Percentiles rank a stretch among this genome's conserved stretches.
Evolutionary conservation across 495 filamentous ascomycete genomes (phyloP).

Genomic region (Neurospora hispaniola): DNA sequence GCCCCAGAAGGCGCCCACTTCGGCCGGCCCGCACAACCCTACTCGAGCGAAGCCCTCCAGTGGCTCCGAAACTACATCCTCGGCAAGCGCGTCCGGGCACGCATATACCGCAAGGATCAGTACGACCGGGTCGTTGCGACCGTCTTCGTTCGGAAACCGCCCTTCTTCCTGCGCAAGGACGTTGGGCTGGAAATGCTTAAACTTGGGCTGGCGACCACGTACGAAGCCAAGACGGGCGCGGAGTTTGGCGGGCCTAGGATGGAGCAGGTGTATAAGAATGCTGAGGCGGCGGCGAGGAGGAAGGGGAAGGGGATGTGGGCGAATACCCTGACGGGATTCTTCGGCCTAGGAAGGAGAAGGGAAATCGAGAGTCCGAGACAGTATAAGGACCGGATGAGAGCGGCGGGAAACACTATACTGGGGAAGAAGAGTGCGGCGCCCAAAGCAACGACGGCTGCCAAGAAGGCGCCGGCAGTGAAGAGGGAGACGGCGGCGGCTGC

Average conservation of each 20-base stretch:
- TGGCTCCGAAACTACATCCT: conserved; percentile 71
- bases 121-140: conserved; percentile 85
- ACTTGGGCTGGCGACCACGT: conserved; percentile 74
- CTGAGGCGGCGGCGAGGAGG: conserved; percentile 61
- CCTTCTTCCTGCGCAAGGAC: conserved; percentile 56
- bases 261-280: conserved; percentile 53
- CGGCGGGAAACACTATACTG: conserved; percentile 21
- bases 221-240: conserved; percentile 77
- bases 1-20: conserved; percentile 91
- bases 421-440: background rate
- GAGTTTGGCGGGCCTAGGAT: conserved; percentile 65
- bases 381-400: conserved; percentile 61
- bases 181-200: conserved; percentile 85
- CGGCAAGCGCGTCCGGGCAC: conserved; percentile 62
- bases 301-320: conserved; percentile 70
- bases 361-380: conserved; percentile 72
- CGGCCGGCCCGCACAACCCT: conserved; percentile 77
- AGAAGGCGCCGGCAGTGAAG: background rate
- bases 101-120: conserved; percentile 75
- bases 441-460: background rate
- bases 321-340: conserved; percentile 10
- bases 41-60: conserved; percentile 61
- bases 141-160: conserved; percentile 58
- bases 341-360: conserved; percentile 25
- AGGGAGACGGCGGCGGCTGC: background rate